A percentile compares a stretch with the other conserved stretches of the same genome.
phyloP scores from a whole-genome alignment of 108 stramenopile species.

The Stephanodiscus minutulus region DNA sequence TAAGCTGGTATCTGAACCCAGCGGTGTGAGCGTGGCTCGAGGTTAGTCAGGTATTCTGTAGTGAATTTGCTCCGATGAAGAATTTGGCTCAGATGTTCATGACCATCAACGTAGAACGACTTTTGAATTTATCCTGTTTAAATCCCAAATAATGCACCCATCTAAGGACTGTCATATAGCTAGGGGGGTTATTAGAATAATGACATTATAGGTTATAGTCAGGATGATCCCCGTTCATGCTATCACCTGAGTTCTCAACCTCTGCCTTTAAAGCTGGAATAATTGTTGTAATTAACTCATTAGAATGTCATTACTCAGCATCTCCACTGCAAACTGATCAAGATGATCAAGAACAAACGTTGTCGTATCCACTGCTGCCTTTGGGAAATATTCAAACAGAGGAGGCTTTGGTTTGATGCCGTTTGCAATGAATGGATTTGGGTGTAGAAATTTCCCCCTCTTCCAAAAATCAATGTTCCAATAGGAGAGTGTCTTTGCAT shows the following conservation, averaged over 20 bases:
- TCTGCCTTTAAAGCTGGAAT: neutral
- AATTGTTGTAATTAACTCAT: neutral
- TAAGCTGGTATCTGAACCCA: neutral
- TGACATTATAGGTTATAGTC: neutral
- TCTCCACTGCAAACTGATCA: neutral
- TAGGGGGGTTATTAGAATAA: neutral
- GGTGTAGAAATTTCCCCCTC: neutral
- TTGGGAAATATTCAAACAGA: slow-evolving; percentile 6
- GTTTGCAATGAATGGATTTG: neutral
- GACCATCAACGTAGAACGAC: neutral
- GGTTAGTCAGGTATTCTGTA: neutral
- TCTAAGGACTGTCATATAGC: neutral
- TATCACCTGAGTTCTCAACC: too few relatives aligned
- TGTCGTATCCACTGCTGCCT: neutral
- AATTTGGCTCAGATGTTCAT: neutral
- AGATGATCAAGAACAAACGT: neutral
- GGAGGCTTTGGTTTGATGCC: neutral
- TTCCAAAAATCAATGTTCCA: neutral
- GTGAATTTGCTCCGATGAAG: neutral
- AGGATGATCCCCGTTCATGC: neutral
- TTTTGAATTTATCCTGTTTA: neutral
- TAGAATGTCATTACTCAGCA: neutral
- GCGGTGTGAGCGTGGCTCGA: neutral
- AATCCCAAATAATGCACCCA: neutral
- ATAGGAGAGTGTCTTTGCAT: neutral